Evolutionary conservation across 208 protist genomes (phyloP), one percentile per base, ranked within the genome.

Genomic region (Trypanosoma mega): DNA sequence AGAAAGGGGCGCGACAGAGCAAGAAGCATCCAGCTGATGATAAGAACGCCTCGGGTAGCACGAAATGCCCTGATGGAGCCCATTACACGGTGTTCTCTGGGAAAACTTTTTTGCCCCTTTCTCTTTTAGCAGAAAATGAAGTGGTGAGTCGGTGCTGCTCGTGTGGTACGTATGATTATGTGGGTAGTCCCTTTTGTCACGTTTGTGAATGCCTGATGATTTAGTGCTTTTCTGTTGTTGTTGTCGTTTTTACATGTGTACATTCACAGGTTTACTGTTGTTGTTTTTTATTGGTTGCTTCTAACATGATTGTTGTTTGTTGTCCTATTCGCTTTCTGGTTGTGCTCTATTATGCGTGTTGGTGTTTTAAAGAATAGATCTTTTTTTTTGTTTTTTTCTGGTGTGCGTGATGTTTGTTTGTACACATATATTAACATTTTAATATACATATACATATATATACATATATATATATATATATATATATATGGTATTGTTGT

Each of bases 81-180:
- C 88, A 95, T 64, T 78, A 81, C 0, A 90, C 80, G 11, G 45
- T 87, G 20, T 95, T 95, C 55, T 92, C 85, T n/a, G 72, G 74
- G 1, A 78, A 39, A 16, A 90, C 80, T 20, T 89, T 95, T 51
- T 68, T 60, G n/a, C 74, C 82, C 1, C 55, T 95, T 33, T 82
- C 72, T 16, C 63, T 92, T 53, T 80, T 84, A 24, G 74, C 83
- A 11, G 39, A 76, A 34, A 57, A 82, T 6, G 68, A 72, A 39
- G 80, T 90, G 18, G 29, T 92, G 46, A 82, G 78, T 39, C 74
- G 73, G 3, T 95, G 88, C 34, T 33, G 66, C 21, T 31, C 54
- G 20, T 95, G 88, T 58, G 73, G 74, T 9, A 39, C 90, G 46
- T 75, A 64, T 49, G 85, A 92, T 63, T 91, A 78, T 39, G 82